These are phyloP conservation scores for Mesotaenium endlicherianum DNA, from an alignment of 139 green algal species.

Conservation along the genomic window DNA sequence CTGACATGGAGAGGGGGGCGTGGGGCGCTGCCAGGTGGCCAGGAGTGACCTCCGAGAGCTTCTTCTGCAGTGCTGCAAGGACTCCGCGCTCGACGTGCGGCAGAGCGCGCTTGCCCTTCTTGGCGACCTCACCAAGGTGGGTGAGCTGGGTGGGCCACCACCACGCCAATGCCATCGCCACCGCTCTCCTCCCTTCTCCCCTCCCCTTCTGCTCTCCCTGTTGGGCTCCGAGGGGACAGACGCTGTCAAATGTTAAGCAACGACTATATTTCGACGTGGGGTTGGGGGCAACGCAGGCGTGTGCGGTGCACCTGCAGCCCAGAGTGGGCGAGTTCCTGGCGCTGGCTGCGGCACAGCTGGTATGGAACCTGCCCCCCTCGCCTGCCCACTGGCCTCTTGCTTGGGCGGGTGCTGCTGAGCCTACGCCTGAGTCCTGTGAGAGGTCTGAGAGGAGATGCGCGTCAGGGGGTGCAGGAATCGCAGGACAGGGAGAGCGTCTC, in stretches of 20 bases:
- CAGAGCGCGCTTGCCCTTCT: constrained; percentile 91
- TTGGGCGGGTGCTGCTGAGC: too few relatives aligned
- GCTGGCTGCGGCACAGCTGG: constrained; percentile 52
- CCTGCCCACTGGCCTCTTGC: too few relatives aligned
- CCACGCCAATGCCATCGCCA: too few relatives aligned
- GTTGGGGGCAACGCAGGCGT: too few relatives aligned
- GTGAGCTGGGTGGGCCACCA: neutral
- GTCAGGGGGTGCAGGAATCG: too few relatives aligned
- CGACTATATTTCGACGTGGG: too few relatives aligned
- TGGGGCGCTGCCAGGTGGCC: constrained; percentile 31
- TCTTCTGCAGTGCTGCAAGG: constrained; percentile 63
- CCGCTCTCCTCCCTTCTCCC: too few relatives aligned
- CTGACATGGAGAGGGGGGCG: neutral
- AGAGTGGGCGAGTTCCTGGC: constrained; percentile 51
- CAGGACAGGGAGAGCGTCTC: constrained; percentile 4
- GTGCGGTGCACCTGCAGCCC: constrained; percentile 53
- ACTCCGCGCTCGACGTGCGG: constrained; percentile 65
- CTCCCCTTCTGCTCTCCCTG: too few relatives aligned
- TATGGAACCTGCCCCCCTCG: neutral
- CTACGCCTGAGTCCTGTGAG: too few relatives aligned
- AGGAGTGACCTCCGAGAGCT: constrained; percentile 61
- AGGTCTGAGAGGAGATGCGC: too few relatives aligned
- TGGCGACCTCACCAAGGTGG: constrained; percentile 78
- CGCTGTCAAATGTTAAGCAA: too few relatives aligned
- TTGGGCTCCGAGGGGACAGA: too few relatives aligned